Evolutionary conservation across 495 filamentous ascomycete species (phyloP), one percentile per base, ranked within the genome.

Genomic region (Hypoxylon rickii): DNA sequence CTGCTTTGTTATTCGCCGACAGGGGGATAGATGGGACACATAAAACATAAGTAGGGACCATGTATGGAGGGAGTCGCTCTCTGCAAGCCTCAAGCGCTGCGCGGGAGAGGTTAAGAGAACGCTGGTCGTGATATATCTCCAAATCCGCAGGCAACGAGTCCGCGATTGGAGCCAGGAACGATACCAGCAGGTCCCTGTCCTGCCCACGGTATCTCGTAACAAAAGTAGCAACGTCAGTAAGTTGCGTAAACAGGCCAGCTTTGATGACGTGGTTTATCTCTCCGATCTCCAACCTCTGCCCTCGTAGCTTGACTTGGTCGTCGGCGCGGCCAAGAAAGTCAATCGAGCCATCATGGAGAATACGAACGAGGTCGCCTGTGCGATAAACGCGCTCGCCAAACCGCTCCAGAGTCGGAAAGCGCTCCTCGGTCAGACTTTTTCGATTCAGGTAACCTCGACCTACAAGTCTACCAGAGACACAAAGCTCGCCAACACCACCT

Each of bases 381-480:
- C 88, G 81, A 60, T 95, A 95, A 2, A 89, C 74, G 18, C 82
- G 71, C 43, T 78, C 74, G 3, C 69, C 70, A 44, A 81, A 83
- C 11, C 52, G 34, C 8, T 72, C 34, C 3, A 90, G 64, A 0
- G 66, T 74, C 0, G 85, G 86, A 56, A 90, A 90, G 29, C 77
- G 76, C 51, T 88, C 81, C 1, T 66, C 38, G 0, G 87, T 89
- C 19, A 90, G 73, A 22, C 90, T 83, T 2, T 83, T 78, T 3
- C 90, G 79, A 34, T 92, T 92, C 32, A 94, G 76, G 60, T 97
- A 97, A 0, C 92, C 92, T 59, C 87, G 90, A 5, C 87, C 92
- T 24, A 97, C 90, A 3, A 97, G 76, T 51, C 85, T 87, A 0
- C 92, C 92, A 3, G 87, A 88, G 22, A 96, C 84, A 61, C 90